Evolutionary conservation across 1,284 basidiomycete genomes (phyloP), one percentile per base, ranked within the genome.

Genomic region (Moesziomyces sp.): DNA sequence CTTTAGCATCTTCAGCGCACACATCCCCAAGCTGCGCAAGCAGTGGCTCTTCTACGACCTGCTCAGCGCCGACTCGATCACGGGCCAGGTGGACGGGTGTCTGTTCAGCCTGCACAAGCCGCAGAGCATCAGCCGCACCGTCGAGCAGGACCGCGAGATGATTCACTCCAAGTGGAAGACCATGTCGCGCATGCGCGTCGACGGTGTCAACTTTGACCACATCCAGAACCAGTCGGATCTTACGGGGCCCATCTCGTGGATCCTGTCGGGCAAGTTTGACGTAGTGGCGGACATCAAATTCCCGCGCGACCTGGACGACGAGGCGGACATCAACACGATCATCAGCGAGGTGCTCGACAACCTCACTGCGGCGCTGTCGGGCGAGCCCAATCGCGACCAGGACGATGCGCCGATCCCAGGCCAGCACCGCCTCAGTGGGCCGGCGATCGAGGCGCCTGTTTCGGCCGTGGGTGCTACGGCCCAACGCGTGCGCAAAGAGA

Each of bases 41-140:
- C 91, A 93, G 79, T 99, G 94, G 94, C 81, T 97, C 38, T 97
- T 97, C 85, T 96, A 95, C 83, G 95, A 97, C 84, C 63, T 86
- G 5, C 79, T 86, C 40, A 90, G 89, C 47, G 96, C 96, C 0
- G 94, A 98, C 77, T 92, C 91, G 60, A 93, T 98, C 58, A 96
- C 97, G 5, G 96, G 96, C 0, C 97, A 99, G 83, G 93, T 96
- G 74, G 96, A 99, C 83, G 97, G 97, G 79, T 99, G 97, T 80
- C 84, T 99, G 16, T 97, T 98, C 86, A 97, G 94, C 80, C 84
- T 99, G 70, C 96, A 99, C 84, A 93, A 92, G 83, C 96, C 96
- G 9, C 96, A 99, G 85, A 96, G 93, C 83, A 93, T 99, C 52
- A 93, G 94, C 5, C 88, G 93, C 68, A 95, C 93, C 5, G 93